phyloP scores from a whole-genome alignment of 495 filamentous ascomycete genomes.

The Penicillium malachiteum region DNA sequence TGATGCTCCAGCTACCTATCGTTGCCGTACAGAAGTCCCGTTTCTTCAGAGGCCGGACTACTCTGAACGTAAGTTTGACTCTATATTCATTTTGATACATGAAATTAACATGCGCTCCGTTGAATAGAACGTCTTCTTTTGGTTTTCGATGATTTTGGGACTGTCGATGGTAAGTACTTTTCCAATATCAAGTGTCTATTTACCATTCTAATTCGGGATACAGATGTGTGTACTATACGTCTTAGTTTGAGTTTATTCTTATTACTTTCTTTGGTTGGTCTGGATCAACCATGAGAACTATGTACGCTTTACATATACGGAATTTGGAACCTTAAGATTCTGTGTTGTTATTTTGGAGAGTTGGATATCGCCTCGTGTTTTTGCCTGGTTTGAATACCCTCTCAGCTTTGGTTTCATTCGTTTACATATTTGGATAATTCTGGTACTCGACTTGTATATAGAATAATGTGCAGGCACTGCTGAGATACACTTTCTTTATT shows the following conservation, averaged over 20 bases:
- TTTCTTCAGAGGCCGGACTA: conserved; percentile 68
- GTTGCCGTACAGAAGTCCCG: conserved; percentile 82
- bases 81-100: no score
- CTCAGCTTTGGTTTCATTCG: no score
- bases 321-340: background rate
- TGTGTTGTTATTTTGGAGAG: no score
- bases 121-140: conserved; percentile 78
- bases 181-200: background rate
- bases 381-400: no score
- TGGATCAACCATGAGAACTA: background rate
- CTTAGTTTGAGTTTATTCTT: conserved; percentile 36
- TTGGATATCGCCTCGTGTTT: no score
- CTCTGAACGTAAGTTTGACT: conserved; percentile 62
- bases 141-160: conserved; percentile 92
- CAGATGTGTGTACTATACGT: conserved; percentile 61
- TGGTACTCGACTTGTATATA: no score
- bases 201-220: conserved; percentile 6
- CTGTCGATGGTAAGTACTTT: conserved; percentile 69
- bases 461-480: no score
- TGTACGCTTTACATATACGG: background rate
- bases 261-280: background rate
- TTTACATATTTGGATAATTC: no score
- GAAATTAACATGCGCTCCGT: background rate
- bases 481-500: no score
- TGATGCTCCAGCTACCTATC: conserved; percentile 96